Percentiles rank a stretch among this genome's conserved stretches.
Conservation (phyloP, 805 yeast species). For the Yamadazyma ubonensis region DNA sequence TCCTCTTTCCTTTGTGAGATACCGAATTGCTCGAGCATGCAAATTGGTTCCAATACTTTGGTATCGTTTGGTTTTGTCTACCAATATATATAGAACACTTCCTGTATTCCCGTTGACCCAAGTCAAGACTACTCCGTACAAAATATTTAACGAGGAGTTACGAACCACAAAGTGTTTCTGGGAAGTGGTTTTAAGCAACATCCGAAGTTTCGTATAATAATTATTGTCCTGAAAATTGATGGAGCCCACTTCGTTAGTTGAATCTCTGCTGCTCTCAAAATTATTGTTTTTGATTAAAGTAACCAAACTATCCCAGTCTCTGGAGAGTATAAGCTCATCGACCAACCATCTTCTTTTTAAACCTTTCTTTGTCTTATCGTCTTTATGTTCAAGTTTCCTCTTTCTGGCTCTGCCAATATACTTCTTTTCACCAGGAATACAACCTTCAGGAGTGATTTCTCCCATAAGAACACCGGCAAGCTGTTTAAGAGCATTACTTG, state of each 20-base stretch:
- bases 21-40: slow-evolving; percentile 52
- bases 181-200: slow-evolving; percentile 27
- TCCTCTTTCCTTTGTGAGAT: slow-evolving; percentile 42
- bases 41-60: slow-evolving; percentile 57
- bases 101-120: slow-evolving; percentile 50
- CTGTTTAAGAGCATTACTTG: slow-evolving; percentile 49
- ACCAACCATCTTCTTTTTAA: slow-evolving; percentile 54
- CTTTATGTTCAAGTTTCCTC: no score
- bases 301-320: slow-evolving; percentile 52
- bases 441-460: slow-evolving; percentile 48
- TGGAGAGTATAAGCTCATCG: slow-evolving; percentile 48
- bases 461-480: slow-evolving; percentile 56
- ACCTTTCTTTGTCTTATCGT: slow-evolving; percentile 16
- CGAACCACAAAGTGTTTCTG: slow-evolving; percentile 55
- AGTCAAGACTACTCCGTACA: slow-evolving; percentile 55
- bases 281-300: slow-evolving; percentile 44
- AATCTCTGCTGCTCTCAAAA: slow-evolving; percentile 17
- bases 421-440: slow-evolving; percentile 54
- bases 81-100: slow-evolving; percentile 46
- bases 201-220: slow-evolving; percentile 30
- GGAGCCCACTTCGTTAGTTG: slow-evolving; percentile 14
- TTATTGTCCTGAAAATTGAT: slow-evolving; percentile 25
- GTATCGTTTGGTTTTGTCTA: slow-evolving; percentile 51
- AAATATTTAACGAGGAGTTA: slow-evolving; percentile 52
- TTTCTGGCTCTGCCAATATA: slow-evolving; percentile 27